Evolutionary conservation across 1,284 basidiomycete species (phyloP), one percentile per base, ranked within the genome.

Genomic region (Cystodermella granulosa): DNA sequence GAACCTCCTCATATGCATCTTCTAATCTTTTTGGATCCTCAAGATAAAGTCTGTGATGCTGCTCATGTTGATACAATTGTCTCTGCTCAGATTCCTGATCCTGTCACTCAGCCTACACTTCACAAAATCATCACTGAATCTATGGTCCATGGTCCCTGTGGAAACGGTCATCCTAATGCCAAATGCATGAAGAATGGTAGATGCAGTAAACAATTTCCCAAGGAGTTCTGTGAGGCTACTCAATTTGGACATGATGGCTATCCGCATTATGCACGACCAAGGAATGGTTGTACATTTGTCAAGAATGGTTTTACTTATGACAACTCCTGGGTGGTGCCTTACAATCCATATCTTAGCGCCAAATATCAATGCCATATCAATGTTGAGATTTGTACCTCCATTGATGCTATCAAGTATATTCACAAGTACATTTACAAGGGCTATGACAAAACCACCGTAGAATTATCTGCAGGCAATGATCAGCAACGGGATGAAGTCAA

Each of bases 391-490:
- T 59, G 56, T 1, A 48, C 58, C 4, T 59, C 57, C 0, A 47
- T 74, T 16, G 48, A 45, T 1, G 58, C 67, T 0, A 44, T 72
- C 49, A 74, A 76, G 49, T 77, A 77, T 48, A 47, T 68, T 4
- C 65, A 67, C 58, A 77, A 77, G 48, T 77, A 77, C 49, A 62
- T 75, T 31, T 62, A 71, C 48, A 78, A 78, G 50, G 75, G 76
- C 0, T 44, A 52, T 18, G 73, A 77, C n/a, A 8, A n/a, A 31
- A 58, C 62, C 0, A 66, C 67, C 2, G 23, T 71, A 15, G 51
- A 66, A 39, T 42, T 68, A 36, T 21, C n/a, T 15, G 16, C 20
- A n/a, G 31, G 31, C 4, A 22, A 36, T 2, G 31, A 45, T 16
- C 15, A 46, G 8, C n/a, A n/a, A n/a, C n/a, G n/a, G n/a, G 41